A percentile compares a stretch with the other conserved stretches of the same genome.
Evolutionary conservation across 768 basidiomycete genomes (phyloP).

Genomic region (Hygrophorus pudorinus): DNA sequence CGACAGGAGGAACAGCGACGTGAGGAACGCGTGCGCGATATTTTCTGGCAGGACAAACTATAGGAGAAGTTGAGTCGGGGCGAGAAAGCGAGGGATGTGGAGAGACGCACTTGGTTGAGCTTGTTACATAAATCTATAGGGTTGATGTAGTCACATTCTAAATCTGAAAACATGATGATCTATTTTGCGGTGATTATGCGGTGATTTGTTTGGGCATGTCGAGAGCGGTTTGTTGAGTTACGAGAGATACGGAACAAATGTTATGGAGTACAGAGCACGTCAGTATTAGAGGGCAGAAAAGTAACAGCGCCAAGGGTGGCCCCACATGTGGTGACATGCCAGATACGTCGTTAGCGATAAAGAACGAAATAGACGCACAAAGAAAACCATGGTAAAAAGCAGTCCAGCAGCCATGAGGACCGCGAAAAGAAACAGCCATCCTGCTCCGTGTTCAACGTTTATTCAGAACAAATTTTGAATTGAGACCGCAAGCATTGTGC

Average conservation of each 20-base stretch:
- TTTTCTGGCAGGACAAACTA: constrained; percentile 98
- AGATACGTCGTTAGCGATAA: neutral
- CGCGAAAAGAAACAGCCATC: constrained; percentile 95
- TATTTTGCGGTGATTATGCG: constrained; percentile 19
- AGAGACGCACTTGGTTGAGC: constrained; percentile 75
- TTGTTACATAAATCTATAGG: constrained; percentile 99
- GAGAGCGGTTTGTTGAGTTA: neutral
- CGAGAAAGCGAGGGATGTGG: neutral
- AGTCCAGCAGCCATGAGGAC: constrained; percentile 92
- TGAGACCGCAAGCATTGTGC: neutral
- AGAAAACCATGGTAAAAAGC: constrained; percentile 99
- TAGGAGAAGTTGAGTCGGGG: neutral
- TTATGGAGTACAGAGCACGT: neutral
- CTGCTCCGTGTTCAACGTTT: constrained; percentile 25
- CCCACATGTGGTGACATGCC: neutral
- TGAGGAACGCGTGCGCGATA: constrained; percentile 86
- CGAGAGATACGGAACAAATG: neutral
- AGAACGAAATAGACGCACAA: constrained; percentile 50
- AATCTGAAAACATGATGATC: constrained; percentile 99
- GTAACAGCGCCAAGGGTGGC: neutral
- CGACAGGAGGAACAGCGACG: constrained; percentile 81
- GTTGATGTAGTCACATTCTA: constrained; percentile 99
- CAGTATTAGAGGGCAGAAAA: neutral
- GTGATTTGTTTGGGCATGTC: neutral
- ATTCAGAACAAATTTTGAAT: neutral